Conservation (phyloP, 2,329 filamentous ascomycete species). For the Acarospora socialis region DNA sequence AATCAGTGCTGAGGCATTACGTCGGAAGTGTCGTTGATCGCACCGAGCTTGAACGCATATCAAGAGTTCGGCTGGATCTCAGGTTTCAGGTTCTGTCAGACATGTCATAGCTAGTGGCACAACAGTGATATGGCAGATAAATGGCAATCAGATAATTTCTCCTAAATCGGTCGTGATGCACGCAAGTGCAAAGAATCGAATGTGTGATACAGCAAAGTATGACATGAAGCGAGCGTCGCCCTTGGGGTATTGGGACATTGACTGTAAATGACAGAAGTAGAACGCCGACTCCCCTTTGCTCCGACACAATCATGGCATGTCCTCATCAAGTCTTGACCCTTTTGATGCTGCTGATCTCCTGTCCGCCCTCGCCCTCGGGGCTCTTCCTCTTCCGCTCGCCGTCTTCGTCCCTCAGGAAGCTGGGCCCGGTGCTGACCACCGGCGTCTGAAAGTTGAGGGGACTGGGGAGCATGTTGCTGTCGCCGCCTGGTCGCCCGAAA, state of each 20-base stretch:
- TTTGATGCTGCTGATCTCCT: slow-evolving; percentile 15
- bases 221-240: neutral
- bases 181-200: too few species aligned
- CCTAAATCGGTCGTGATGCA: too few species aligned
- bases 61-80: too few species aligned
- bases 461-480: slow-evolving; percentile 79
- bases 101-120: too few species aligned
- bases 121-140: too few species aligned
- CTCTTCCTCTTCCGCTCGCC: slow-evolving; percentile 31
- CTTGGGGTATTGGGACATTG: neutral
- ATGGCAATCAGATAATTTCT: too few species aligned
- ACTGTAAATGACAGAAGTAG: neutral
- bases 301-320: neutral
- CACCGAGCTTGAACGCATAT: too few species aligned
- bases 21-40: too few species aligned
- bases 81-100: too few species aligned
- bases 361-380: slow-evolving; percentile 24
- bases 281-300: neutral
- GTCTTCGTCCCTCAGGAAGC: slow-evolving; percentile 28
- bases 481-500: slow-evolving; percentile 45
- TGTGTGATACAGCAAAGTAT: too few species aligned
- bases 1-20: too few species aligned
- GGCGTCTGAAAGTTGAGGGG: slow-evolving; percentile 89
- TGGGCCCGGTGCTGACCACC: slow-evolving; percentile 26
- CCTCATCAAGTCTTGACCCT: slow-evolving; percentile 24